These are phyloP conservation scores for Erythrophleum ivorense DNA, from an alignment of 331 rosid species.

Conservation along the genomic window DNA sequence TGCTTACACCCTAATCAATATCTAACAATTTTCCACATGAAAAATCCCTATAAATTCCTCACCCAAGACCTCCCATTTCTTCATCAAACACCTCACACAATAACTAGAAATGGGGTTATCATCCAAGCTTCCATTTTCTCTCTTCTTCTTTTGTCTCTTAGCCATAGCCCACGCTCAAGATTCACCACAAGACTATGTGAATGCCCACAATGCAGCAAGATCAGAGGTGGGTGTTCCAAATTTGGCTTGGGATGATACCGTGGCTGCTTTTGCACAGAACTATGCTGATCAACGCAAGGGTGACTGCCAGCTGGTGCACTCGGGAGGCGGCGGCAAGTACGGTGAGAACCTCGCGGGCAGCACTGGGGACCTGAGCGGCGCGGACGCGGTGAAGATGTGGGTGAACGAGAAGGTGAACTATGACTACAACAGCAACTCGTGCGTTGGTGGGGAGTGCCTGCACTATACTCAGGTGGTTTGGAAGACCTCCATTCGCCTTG, in stretches of 20 bases:
- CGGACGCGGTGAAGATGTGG: conserved; percentile 29
- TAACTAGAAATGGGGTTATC: not conserved
- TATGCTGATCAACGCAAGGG: conserved; percentile 17
- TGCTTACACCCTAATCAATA: too few species aligned
- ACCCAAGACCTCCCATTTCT: too few species aligned
- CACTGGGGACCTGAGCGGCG: not conserved
- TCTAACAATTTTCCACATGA: too few species aligned
- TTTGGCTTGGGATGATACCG: not conserved
- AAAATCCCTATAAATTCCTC: too few species aligned
- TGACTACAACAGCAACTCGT: not conserved
- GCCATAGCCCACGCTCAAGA: not conserved
- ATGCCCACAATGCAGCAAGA: conserved; percentile 10
- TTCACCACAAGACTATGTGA: conserved; percentile 3
- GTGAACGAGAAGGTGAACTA: not conserved
- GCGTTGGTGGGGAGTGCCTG: not conserved
- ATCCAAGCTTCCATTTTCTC: not conserved
- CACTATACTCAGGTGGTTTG: conserved; percentile 6
- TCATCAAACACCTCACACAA: not conserved
- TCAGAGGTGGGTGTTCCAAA: conserved; percentile 31
- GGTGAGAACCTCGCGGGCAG: conserved; percentile 2
- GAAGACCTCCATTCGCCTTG: conserved; percentile 27
- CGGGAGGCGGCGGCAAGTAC: conserved; percentile 9
- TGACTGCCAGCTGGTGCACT: conserved; percentile 40
- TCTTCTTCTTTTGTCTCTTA: not conserved
- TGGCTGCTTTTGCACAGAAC: not conserved